phyloP scores from a whole-genome alignment of 805 yeast genomes.

The Wickerhamiella slavikovae region DNA sequence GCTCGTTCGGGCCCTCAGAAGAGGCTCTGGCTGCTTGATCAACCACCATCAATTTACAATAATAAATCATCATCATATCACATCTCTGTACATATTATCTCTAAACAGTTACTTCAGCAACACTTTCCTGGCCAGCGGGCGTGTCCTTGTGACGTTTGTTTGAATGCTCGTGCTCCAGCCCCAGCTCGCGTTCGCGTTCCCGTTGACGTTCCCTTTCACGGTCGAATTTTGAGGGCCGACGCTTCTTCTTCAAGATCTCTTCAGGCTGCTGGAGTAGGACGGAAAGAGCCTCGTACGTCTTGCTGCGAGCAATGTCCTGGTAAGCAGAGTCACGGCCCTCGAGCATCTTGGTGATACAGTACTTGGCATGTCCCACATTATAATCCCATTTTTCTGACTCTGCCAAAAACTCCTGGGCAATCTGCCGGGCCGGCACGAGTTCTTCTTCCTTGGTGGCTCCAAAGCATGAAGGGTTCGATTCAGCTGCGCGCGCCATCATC shows the following conservation, averaged over 20 bases:
- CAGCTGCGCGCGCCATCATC: conserved; percentile 89
- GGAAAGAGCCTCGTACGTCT: conserved; percentile 23
- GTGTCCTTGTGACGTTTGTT: too few species aligned
- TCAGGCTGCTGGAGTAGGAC: not conserved
- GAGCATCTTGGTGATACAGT: conserved; percentile 52
- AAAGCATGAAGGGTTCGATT: conserved; percentile 67
- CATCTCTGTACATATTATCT: too few species aligned
- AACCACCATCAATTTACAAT: too few species aligned
- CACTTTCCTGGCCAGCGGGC: too few species aligned
- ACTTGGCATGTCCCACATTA: conserved; percentile 56
- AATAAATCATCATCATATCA: too few species aligned
- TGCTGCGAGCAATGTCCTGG: conserved; percentile 33
- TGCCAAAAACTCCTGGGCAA: conserved; percentile 33
- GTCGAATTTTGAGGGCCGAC: too few species aligned
- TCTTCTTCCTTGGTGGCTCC: not conserved
- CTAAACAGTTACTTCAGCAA: not conserved
- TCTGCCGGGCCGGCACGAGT: conserved; percentile 32
- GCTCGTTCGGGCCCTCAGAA: conserved; percentile 11
- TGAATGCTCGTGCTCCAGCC: too few species aligned
- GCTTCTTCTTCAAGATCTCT: not conserved
- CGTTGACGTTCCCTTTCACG: too few species aligned
- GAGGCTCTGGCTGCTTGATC: conserved; percentile 3
- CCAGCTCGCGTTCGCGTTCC: too few species aligned
- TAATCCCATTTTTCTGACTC: conserved; percentile 39
- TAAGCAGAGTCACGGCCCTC: conserved; percentile 55